These are phyloP conservation scores for Artemisia tridentata DNA, from an alignment of 129 eudicot genomes.

Conservation along the genomic window DNA sequence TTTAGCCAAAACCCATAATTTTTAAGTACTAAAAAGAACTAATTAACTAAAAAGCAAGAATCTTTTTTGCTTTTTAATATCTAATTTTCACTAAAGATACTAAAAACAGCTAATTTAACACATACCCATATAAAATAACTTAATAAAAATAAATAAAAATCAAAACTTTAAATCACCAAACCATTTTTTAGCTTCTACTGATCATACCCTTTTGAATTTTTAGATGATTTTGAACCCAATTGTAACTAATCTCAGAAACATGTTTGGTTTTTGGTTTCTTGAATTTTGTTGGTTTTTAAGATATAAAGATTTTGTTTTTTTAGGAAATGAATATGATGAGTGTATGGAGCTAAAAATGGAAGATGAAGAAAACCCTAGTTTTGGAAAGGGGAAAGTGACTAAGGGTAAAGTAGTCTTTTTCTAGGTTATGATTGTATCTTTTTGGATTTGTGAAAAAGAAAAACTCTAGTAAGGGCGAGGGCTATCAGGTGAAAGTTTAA, in stretches of 20 bases:
- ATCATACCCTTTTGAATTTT: constrained; percentile 19
- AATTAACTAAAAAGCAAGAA: too few relatives aligned
- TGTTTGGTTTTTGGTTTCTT: constrained; percentile 13
- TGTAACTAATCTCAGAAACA: constrained; percentile 32
- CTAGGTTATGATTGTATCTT: constrained; percentile 8
- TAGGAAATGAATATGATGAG: constrained; percentile 5
- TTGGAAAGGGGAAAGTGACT: constrained; percentile 34
- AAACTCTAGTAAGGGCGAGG: too few relatives aligned
- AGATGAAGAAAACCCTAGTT: constrained; percentile 28
- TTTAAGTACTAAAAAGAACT: too few relatives aligned
- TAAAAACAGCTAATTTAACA: not conserved
- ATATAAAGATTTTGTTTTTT: constrained; percentile 5
- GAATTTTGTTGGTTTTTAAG: constrained; percentile 5
- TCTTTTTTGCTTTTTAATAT: not conserved
- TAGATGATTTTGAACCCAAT: constrained; percentile 26
- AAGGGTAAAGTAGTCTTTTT: constrained; percentile 25
- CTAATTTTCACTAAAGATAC: not conserved
- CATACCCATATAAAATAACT: not conserved
- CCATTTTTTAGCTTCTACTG: not conserved
- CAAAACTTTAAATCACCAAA: not conserved
- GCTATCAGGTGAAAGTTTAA: too few relatives aligned
- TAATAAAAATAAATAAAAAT: constrained; percentile 7
- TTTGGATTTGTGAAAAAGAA: constrained; percentile 21
- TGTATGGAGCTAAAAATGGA: constrained; percentile 17
- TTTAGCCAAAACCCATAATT: too few relatives aligned